Percentiles rank a stretch among this genome's conserved stretches.
These are phyloP conservation scores for Cyclotella distinguenda DNA, from an alignment of 108 stramenopile genomes.

Conservation along the genomic window DNA sequence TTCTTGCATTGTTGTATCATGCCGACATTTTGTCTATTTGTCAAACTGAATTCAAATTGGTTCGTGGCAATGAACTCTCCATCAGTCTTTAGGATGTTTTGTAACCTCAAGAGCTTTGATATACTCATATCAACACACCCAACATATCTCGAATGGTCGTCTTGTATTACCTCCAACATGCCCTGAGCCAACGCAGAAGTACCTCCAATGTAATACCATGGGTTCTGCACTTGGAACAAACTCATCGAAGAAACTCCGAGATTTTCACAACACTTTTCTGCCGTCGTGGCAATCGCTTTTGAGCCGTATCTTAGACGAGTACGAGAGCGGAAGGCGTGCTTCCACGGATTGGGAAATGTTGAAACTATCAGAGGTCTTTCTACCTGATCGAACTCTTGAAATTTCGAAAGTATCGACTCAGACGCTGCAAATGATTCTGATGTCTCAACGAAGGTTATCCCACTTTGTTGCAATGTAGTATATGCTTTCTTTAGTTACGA, in stretches of 20 bases:
- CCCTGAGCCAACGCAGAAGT: conserved; percentile 47
- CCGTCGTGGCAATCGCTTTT: conserved; percentile 36
- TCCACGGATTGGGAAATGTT: conserved; percentile 54
- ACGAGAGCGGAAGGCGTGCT: conserved; percentile 25
- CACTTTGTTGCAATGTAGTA: conserved; percentile 58
- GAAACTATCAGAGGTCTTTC: conserved; percentile 38
- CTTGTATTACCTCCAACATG: conserved; percentile 42
- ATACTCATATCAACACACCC: conserved; percentile 46
- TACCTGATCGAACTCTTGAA: conserved; percentile 41
- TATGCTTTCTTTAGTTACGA: conserved; percentile 52
- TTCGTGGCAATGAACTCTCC: conserved; percentile 49
- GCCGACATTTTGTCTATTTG: conserved; percentile 60
- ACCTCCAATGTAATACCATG: conserved; percentile 67
- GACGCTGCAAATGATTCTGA: conserved; percentile 60
- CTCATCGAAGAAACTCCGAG: conserved; percentile 54
- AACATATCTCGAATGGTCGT: conserved; percentile 44
- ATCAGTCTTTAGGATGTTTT: conserved; percentile 20
- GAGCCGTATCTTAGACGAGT: conserved; percentile 32
- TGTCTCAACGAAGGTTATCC: conserved; percentile 74
- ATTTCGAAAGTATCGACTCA: conserved; percentile 54
- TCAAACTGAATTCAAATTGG: conserved; percentile 82
- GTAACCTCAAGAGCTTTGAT: conserved; percentile 39
- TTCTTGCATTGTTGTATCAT: conserved; percentile 80
- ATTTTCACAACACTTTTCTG: conserved; percentile 55
- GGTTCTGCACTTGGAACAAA: conserved; percentile 64